Evolutionary conservation across 768 basidiomycete species (phyloP), one percentile per base, ranked within the genome.

Genomic region (Pleurotus platypus): DNA sequence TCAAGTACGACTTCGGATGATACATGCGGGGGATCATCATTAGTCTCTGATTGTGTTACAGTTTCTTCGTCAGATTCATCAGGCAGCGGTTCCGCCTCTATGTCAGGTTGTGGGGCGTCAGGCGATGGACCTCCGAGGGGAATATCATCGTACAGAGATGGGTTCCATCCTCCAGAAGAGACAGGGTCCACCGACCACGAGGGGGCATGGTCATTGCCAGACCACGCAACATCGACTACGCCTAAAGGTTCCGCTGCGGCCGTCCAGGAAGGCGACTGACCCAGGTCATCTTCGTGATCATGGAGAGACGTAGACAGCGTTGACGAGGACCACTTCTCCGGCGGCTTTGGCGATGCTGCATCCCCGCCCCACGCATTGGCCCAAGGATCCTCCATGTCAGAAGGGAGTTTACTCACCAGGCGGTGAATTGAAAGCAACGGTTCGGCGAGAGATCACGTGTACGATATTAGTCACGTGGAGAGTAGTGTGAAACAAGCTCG

Each of bases 351-450:
- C 47, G 82, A 54, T 16, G 51, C 13, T 20, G 51, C 26, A 24
- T 20, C 67, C 59, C 84, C 81, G 56, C 76, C 79, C 86, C 85
- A 89, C 56, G 84, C 80, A 68, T 86, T 86, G 42, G 82, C 81
- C 84, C 88, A 92, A 48, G 87, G 84, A 69, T 91, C 84, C 62
- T 90, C 87, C 87, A 90, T 90, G 24, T 27, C 42, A 39, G 27
- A 54, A 43, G 46, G 49, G 7, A 35, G 30, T 35, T 26, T 35
- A 9, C 30, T 35, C 30, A 2, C 30, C 30, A 9, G 30, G 30
- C 30, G 11, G 30, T 35, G 30, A 35, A 35, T 35, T 35, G 8
- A 35, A 35, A 11, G 30, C 8, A 35, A 35, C 15, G 5, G 42
- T 45, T 11, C 11, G 9, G 20, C 20, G 5, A 45, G 15, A 1